Evolutionary conservation across 495 filamentous ascomycete species (phyloP), one percentile per base, ranked within the genome.

Genomic region (Aspergillus asperescens): DNA sequence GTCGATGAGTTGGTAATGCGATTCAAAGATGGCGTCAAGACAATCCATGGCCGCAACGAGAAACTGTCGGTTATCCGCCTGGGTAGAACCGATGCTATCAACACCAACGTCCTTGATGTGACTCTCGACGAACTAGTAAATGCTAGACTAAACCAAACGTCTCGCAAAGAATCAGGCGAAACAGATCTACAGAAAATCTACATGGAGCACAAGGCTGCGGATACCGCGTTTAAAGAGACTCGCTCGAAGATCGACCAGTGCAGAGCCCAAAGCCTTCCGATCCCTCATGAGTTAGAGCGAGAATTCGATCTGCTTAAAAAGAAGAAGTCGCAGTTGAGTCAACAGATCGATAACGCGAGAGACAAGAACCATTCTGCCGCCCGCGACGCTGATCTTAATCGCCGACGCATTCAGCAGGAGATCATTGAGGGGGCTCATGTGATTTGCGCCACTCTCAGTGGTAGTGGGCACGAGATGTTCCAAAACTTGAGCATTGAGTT

Each of bases 401-500:
- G 89, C 48, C 84, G 87, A 22, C 81, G 84, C 41, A 81, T 90
- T 25, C 93, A 97, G 67, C 90, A 97, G 67, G 82, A 90, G 53
- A 88, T 98, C 44, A 82, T 97, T 35, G 83, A 95, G 58, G 82
- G 83, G 19, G 88, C 93, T 9, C 87, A 97, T 69, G 86, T 97
- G 24, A 85, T 98, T 35, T 98, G 93, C 65, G 88, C 93, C 19
- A 98, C 93, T 0, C 83, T 98, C 47, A 95, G 89, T 64, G 93
- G 91, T 48, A 91, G 87, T 69, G 93, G 93, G 13, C 94, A 97
- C 59, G 94, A 98, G 44, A 96, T 98, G 85, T 95, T 98, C 73
- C 90, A 90, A 69, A 85, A 84, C 58, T 70, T 97, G 43, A 91
- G 87, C 58, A 89, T 97, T 46, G 93, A 97, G 66, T 97, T 98